Base-by-base conservation (phyloP, 805 yeast species). In the Saccharomycopsis sp. region DNA sequence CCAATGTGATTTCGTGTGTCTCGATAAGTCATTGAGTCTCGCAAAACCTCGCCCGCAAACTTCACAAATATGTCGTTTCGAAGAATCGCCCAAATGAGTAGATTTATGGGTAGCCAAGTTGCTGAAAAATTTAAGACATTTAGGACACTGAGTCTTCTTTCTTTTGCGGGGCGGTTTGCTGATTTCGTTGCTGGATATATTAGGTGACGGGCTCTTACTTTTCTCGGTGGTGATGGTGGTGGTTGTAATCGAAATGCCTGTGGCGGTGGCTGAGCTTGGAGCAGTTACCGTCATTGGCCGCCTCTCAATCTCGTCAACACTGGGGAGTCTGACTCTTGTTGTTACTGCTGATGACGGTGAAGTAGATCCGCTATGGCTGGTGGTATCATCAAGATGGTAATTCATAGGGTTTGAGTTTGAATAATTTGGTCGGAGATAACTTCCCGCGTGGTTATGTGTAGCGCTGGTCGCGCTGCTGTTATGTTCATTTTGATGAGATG, bases 31-130 rank as follows among this genome's bases (percentile, higher is more conserved):
- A 59, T 89, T 88, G 31, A 88, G 81, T 50, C 97, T 70, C 7
- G 93, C 85, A 64, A 88, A 88, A 1, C 95, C 95, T 48, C 96
- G 74, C 31, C 74, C 69, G 60, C 97, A 88, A 23, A 78, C 74
- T 36, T 74, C 67, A 62, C 97, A 88, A 38, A 77, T 68, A 59
- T 80, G 90, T 4, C 48, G 48, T 33, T 38, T 50, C 19, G 37
- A 22, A 11, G 43, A 40, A n/a, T 83, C 84, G 41, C 79, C 76
- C 33, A 82, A 60, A 60, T 89, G 96, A 11, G 88, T 84, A 0
- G 90, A 75, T 59, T 79, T 78, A 61, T 88, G 97, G 2, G 96
- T 86, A 21, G 49, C 48, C 28, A 50, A 35, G 36, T 50, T 88
- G 45, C 86, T 76, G 61, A 81, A 88, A 56, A 67, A 79, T 44